Evolutionary conservation across 345 rosid genomes (phyloP).

Genomic region (Arabis alpina): DNA sequence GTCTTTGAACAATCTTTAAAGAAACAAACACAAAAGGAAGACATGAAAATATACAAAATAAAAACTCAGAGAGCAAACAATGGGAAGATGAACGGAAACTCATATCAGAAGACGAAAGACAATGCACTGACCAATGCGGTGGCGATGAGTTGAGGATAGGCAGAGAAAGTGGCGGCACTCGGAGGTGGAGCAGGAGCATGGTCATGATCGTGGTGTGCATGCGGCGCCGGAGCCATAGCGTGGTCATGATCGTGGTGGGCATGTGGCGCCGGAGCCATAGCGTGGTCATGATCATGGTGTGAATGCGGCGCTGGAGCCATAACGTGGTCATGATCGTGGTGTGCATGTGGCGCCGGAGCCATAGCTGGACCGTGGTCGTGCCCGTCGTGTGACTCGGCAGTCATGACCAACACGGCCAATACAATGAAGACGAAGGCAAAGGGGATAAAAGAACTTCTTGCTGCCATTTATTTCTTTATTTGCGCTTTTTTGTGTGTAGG

Average conservation of each 20-base stretch:
- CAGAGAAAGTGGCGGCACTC: constrained; percentile 40
- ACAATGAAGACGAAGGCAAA: constrained; percentile 42
- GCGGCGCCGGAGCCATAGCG: neutral
- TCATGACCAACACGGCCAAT: constrained; percentile 41
- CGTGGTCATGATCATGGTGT: neutral
- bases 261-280: neutral
- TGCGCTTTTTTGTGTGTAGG: neutral
- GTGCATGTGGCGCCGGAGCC: constrained; percentile 15
- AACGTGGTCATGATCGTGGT: neutral
- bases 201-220: neutral
- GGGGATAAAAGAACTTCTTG: constrained; percentile 37
- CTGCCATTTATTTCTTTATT: constrained; percentile 32
- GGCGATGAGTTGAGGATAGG: constrained; percentile 39
- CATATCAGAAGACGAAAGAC: constrained; percentile 33
- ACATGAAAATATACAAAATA: neutral
- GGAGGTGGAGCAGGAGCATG: constrained; percentile 26
- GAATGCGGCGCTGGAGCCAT: constrained; percentile 11
- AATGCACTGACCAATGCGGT: constrained; percentile 39
- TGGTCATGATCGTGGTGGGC: too few species aligned
- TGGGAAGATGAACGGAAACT: constrained; percentile 14
- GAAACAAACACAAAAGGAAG: neutral
- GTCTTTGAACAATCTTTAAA: neutral
- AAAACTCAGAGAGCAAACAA: constrained; percentile 12
- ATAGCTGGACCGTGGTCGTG: neutral
- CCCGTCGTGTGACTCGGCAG: constrained; percentile 29